Evolutionary conservation across 345 rosid genomes (phyloP).

Genomic region (Noccaea caerulescens): DNA sequence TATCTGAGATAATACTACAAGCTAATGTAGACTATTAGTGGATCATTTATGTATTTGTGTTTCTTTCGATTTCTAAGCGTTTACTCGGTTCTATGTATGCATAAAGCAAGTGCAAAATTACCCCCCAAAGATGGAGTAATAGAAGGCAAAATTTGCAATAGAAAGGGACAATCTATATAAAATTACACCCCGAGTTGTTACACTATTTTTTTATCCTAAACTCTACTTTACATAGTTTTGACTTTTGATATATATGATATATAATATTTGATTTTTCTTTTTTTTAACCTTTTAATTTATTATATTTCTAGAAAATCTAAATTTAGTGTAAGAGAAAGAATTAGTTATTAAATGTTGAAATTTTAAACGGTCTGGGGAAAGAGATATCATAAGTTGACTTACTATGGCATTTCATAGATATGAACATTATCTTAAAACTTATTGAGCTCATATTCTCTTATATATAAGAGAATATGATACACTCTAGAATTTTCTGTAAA

Average conservation of each 20-base stretch:
- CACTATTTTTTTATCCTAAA: constrained; percentile 15
- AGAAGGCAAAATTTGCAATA: neutral
- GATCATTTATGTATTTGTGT: neutral
- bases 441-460: neutral
- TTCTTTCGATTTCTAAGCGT: neutral
- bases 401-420: neutral
- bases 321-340: neutral
- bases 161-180: constrained; percentile 19
- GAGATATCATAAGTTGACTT: constrained; percentile 29
- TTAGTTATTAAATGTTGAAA: neutral
- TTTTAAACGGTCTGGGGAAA: neutral
- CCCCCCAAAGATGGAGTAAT: neutral
- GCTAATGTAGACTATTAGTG: neutral
- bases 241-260: constrained; percentile 10
- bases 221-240: constrained; percentile 1
- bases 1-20: constrained; percentile 5
- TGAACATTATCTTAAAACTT: neutral
- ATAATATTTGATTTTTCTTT: neutral
- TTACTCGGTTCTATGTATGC: neutral
- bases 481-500: no score
- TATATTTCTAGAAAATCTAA: neutral
- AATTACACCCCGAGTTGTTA: neutral
- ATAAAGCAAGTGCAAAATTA: neutral
- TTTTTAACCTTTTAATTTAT: neutral
- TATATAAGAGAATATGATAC: neutral